A percentile compares a stretch with the other conserved stretches of the same genome.
These are phyloP conservation scores for Pythium scleroteichum DNA, from an alignment of 352 stramenopile species.

Conservation along the genomic window DNA sequence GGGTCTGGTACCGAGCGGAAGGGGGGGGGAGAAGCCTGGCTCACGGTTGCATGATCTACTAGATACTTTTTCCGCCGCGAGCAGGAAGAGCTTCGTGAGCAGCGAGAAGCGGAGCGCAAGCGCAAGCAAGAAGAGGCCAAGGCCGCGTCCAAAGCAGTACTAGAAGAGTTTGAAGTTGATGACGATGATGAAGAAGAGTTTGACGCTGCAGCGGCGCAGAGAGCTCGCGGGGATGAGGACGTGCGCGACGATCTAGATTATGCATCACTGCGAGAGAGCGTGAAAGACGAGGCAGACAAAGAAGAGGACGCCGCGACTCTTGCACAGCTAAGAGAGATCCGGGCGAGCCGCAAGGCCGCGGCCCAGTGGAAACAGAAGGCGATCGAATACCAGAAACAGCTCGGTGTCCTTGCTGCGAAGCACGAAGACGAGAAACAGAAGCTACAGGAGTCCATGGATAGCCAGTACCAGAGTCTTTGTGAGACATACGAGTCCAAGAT, in stretches of 20 bases:
- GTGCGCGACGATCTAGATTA: constrained; percentile 26
- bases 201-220: constrained; percentile 30
- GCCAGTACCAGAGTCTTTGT: constrained; percentile 64
- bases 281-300: constrained; percentile 26
- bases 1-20: not conserved
- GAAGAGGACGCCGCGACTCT: constrained; percentile 49
- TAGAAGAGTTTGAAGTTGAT: constrained; percentile 37
- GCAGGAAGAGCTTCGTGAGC: constrained; percentile 36
- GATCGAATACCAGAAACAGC: constrained; percentile 54
- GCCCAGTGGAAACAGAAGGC: constrained; percentile 77
- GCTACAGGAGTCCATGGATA: constrained; percentile 49
- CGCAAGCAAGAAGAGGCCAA: constrained; percentile 36
- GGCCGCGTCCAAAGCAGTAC: constrained; percentile 18
- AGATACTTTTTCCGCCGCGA: constrained; percentile 77
- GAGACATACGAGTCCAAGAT: constrained; percentile 78
- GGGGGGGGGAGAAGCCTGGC: not conserved
- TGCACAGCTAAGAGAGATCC: constrained; percentile 31
- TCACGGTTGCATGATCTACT: not conserved
- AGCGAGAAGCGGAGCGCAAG: constrained; percentile 36
- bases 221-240: not conserved
- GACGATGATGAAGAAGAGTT: constrained; percentile 41
- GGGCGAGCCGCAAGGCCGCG: constrained; percentile 45
- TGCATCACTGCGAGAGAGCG: not conserved
- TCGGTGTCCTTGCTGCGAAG: constrained; percentile 40
- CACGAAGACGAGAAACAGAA: constrained; percentile 52